phyloP scores from a whole-genome alignment of 139 green algal genomes.

The Tetraselmis striata region DNA sequence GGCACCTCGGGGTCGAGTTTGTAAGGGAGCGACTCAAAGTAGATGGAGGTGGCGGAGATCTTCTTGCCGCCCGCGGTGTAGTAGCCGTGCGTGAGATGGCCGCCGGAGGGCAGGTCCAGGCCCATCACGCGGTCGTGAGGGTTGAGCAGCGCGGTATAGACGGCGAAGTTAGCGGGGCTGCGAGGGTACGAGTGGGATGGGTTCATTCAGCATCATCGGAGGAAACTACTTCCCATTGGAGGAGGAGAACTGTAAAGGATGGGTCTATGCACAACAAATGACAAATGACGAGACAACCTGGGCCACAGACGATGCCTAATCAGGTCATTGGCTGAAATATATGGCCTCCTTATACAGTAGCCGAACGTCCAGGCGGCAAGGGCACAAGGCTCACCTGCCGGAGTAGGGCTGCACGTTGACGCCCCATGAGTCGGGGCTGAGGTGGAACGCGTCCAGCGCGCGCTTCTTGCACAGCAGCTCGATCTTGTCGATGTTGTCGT shows the following conservation, averaged over 20 bases:
- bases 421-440: constrained; percentile 62
- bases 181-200: too few species aligned
- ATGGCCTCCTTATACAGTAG: too few species aligned
- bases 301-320: too few species aligned
- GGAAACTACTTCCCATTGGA: too few species aligned
- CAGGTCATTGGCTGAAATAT: too few species aligned
- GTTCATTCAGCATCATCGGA: too few species aligned
- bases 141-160: constrained; percentile 77
- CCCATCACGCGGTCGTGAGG: constrained; percentile 86
- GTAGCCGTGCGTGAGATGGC: constrained; percentile 88
- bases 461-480: constrained; percentile 67
- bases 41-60: constrained; percentile 82
- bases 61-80: constrained; percentile 82
- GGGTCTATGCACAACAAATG: background rate
- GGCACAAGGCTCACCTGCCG: constrained; percentile 28
- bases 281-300: background rate
- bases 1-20: constrained; percentile 76
- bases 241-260: too few species aligned
- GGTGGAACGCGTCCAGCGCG: constrained; percentile 63
- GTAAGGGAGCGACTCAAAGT: constrained; percentile 84
- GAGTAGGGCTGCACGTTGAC: constrained; percentile 88
- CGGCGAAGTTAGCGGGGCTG: constrained; percentile 95
- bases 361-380: background rate
- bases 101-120: constrained; percentile 74
- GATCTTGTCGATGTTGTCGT: constrained; percentile 85